A percentile compares a stretch with the other conserved stretches of the same genome.
Evolutionary conservation across 2,329 filamentous ascomycete genomes (phyloP).

Genomic region (Boeremia lycopersici): DNA sequence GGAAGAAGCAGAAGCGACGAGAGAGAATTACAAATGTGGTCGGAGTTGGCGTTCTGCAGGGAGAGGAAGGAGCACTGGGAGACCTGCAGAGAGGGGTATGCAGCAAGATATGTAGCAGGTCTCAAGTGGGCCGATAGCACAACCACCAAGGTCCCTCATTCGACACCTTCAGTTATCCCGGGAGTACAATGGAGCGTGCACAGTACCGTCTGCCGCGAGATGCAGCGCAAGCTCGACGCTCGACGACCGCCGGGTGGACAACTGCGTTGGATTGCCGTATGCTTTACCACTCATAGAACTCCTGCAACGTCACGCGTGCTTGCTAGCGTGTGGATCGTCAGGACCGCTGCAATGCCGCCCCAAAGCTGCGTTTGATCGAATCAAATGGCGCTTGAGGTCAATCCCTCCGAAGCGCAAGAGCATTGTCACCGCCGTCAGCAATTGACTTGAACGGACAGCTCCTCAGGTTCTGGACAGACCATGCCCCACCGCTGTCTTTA

Average conservation of each 20-base stretch:
- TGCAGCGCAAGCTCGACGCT: constrained; percentile 16
- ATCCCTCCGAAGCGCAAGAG: constrained; percentile 8
- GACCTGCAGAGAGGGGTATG: constrained; percentile 39
- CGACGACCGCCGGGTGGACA: constrained; percentile 18
- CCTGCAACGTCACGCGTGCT: constrained; percentile 41
- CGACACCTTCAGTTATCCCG: constrained; percentile 28
- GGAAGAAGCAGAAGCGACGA: not conserved
- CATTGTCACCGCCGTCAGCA: not conserved
- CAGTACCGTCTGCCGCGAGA: constrained; percentile 19
- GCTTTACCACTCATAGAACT: constrained; percentile 30
- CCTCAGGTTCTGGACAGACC: not conserved
- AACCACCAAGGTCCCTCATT: constrained; percentile 34
- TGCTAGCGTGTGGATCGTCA: constrained; percentile 30
- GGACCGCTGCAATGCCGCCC: constrained; percentile 24
- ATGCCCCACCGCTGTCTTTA: constrained; percentile 16
- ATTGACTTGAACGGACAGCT: constrained; percentile 1
- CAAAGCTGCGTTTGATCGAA: constrained; percentile 10
- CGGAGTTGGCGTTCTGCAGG: constrained; percentile 16
- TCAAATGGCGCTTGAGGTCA: constrained; percentile 12
- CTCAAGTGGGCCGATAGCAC: constrained; percentile 34
- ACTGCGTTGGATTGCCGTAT: constrained; percentile 31
- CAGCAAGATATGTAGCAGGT: constrained; percentile 40
- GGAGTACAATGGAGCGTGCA: constrained; percentile 20
- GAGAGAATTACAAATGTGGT: not conserved
- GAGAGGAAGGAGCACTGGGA: constrained; percentile 15